Conservation (phyloP, 306 rosid genomes). For the Quercus robur region DNA sequence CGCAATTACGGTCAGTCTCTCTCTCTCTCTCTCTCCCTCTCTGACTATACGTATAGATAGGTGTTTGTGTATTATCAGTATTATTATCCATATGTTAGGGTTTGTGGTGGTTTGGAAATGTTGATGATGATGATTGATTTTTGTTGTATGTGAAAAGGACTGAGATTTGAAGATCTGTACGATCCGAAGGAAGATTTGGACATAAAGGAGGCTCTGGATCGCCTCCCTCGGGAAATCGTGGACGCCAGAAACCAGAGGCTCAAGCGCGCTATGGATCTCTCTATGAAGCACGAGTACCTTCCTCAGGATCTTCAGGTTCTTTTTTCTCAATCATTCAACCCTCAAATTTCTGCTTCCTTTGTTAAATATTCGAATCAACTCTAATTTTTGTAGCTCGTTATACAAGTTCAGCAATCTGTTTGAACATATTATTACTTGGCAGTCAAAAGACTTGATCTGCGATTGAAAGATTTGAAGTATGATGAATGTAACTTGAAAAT, state of each 20-base stretch:
- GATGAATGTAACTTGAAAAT: too few species aligned
- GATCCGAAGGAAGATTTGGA: slow-evolving; percentile 53
- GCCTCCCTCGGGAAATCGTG: slow-evolving; percentile 52
- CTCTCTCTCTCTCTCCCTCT: too few species aligned
- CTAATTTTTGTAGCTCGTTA: too few species aligned
- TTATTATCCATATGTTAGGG: not conserved
- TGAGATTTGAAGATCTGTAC: slow-evolving; percentile 55
- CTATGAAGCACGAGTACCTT: slow-evolving; percentile 60
- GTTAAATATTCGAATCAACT: too few species aligned
- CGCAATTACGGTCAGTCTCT: slow-evolving; percentile 34
- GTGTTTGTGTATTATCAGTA: too few species aligned
- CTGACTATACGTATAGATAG: too few species aligned
- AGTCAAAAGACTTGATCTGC: too few species aligned
- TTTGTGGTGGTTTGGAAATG: not conserved
- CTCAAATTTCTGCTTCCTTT: too few species aligned
- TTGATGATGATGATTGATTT: not conserved
- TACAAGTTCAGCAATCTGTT: too few species aligned
- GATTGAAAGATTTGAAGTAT: too few species aligned
- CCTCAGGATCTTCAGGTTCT: slow-evolving; percentile 49
- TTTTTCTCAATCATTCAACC: not conserved
- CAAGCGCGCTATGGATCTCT: slow-evolving; percentile 62
- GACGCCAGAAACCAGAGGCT: slow-evolving; percentile 61
- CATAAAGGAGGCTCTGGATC: slow-evolving; percentile 51
- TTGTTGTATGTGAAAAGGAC: slow-evolving; percentile 23
- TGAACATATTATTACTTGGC: too few species aligned